A percentile compares a stretch with the other conserved stretches of the same genome.
Evolutionary conservation across 768 basidiomycete genomes (phyloP).

Genomic region (Tulasnella sp.): DNA sequence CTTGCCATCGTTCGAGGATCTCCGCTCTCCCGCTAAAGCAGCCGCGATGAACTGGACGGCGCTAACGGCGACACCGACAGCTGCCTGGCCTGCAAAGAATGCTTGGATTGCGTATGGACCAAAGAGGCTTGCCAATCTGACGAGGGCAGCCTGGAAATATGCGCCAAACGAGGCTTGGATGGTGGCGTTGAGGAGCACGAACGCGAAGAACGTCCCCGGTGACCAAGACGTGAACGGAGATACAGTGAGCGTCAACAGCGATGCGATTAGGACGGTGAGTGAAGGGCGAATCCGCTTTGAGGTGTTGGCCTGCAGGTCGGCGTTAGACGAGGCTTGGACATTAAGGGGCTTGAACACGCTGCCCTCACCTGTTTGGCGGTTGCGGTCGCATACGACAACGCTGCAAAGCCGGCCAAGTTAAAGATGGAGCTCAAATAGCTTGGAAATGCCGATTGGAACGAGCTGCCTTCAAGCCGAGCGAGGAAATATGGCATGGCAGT

Average conservation of each 20-base stretch:
- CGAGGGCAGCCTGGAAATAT: constrained; percentile 71
- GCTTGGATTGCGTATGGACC: constrained; percentile 67
- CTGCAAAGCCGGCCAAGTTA: constrained; percentile 61
- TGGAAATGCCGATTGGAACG: constrained; percentile 54
- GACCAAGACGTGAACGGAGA: constrained; percentile 59
- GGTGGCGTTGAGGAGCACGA: constrained; percentile 59
- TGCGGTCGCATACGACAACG: constrained; percentile 68
- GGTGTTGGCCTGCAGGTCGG: constrained; percentile 49
- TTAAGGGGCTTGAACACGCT: neutral
- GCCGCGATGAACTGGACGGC: constrained; percentile 34
- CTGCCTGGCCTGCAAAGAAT: constrained; percentile 31
- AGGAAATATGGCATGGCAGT: constrained; percentile 81
- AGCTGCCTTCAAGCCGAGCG: constrained; percentile 59
- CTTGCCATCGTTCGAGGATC: constrained; percentile 16
- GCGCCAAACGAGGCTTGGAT: constrained; percentile 59
- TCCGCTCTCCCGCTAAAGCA: constrained; percentile 27
- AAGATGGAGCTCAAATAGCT: constrained; percentile 61
- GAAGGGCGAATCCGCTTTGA: constrained; percentile 48
- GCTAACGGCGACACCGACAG: constrained; percentile 39
- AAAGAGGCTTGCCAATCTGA: constrained; percentile 77
- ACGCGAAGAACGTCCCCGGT: constrained; percentile 57
- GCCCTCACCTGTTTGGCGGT: constrained; percentile 59
- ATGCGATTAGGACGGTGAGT: constrained; percentile 50
- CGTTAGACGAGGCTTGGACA: neutral
- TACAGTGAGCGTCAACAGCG: constrained; percentile 57